These are phyloP conservation scores for Blastocystis sp. DNA, from an alignment of 352 stramenopile genomes.

Conservation along the genomic window DNA sequence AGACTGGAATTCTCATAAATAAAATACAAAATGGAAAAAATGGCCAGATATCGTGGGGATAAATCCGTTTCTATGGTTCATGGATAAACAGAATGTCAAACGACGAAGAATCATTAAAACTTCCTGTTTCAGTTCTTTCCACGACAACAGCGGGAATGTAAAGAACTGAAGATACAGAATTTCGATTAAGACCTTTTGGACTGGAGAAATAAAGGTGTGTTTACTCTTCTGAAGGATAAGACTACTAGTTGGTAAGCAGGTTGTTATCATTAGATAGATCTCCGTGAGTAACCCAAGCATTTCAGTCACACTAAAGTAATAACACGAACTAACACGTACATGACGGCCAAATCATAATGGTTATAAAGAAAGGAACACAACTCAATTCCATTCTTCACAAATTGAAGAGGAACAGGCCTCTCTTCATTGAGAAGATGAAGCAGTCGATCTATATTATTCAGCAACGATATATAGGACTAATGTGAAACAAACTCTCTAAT, in stretches of 20 bases:
- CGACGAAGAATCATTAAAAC: not conserved
- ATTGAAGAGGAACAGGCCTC: slow-evolving; percentile 19
- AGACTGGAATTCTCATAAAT: slow-evolving; percentile 32
- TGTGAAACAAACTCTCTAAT: not conserved
- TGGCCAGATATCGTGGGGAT: not conserved
- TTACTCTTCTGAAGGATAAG: not conserved
- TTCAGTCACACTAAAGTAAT: not conserved
- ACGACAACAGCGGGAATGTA: slow-evolving; percentile 25
- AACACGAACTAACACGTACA: not conserved
- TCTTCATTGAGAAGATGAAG: slow-evolving; percentile 21
- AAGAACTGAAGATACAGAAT: slow-evolving; percentile 48
- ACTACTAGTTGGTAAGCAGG: slow-evolving; percentile 18
- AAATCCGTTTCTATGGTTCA: not conserved
- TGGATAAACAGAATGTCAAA: not conserved
- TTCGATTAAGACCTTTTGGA: slow-evolving; percentile 21
- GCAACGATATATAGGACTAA: not conserved
- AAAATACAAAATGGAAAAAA: slow-evolving; percentile 19
- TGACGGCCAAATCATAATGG: not conserved
- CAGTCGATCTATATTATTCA: slow-evolving; percentile 19
- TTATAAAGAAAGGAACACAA: not conserved
- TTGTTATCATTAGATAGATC: slow-evolving; percentile 10
- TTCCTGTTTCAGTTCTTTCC: not conserved
- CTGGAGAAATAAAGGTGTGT: not conserved
- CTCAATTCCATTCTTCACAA: slow-evolving; percentile 38
- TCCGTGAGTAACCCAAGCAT: not conserved